Evolutionary conservation across 805 yeast species (phyloP), one percentile per base, ranked within the genome.

Genomic region (Lachancea kluyveri): DNA sequence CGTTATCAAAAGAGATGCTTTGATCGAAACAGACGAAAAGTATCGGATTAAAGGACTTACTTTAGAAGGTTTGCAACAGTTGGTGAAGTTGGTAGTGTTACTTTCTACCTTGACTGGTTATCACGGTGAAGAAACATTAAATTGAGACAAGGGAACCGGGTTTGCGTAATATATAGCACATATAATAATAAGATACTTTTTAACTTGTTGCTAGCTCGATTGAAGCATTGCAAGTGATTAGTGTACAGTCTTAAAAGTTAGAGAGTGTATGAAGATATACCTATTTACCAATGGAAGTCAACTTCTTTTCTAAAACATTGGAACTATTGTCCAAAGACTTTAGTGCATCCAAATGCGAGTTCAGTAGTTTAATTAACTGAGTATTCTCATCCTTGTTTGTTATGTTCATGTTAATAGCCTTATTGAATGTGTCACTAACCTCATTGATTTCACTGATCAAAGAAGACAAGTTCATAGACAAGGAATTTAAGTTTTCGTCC

Each of bases 341-440:
- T 60, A 92, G 69, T 41, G 94, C 85, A 40, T 88, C 92, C 57
- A 92, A 65, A 57, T 92, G 97, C 27, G 85, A 75, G 53, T 90
- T 88, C 52, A 92, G 70, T 41, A 92, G 67, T 54, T 77, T 79
- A 18, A 92, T 79, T 40, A 90, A 73, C 52, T 79, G 87, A 43
- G 74, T 77, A 21, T 56, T 58, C 28, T 59, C 65, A 19, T 57
- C 65, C 19, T 57, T 59, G 18, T 53, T 54, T 10, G 45, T 42
- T n/a, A 48, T 39, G 28, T 58, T 61, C 15, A 51, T 49, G 5
- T 52, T 46, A 4, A 57, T 74, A 26, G 75, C 74, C 52, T 78
- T 76, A 55, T 82, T 84, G 54, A 84, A 79, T 3, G 82, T 77
- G 38, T 79, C 84, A 48, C 90, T 81, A 4, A 86, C 87, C 21